These are phyloP conservation scores for Kwoniella dejecticola DNA, from an alignment of 768 basidiomycete species.

Conservation along the genomic window DNA sequence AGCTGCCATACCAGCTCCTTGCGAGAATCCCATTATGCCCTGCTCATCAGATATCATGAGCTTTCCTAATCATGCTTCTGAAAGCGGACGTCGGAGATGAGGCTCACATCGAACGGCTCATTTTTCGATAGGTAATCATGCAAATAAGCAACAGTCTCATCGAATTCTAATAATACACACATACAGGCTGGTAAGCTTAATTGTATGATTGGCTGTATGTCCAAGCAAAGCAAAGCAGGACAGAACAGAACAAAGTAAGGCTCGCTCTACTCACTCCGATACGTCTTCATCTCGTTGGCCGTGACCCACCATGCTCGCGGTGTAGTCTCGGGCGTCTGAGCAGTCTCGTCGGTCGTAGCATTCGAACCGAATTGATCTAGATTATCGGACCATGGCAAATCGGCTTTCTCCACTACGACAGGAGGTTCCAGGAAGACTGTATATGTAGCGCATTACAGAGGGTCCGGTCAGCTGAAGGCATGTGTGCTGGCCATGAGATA, in stretches of 20 bases:
- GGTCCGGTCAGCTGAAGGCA: not conserved
- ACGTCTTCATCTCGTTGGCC: constrained; percentile 40
- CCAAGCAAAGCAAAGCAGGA: too few species aligned
- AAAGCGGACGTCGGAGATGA: not conserved
- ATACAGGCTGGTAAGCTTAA: too few species aligned
- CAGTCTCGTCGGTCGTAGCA: constrained; percentile 44
- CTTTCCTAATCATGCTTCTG: not conserved
- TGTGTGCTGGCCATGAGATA: not conserved
- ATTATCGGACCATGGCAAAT: constrained; percentile 47
- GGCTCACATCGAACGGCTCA: constrained; percentile 50
- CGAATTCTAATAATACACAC: constrained; percentile 31
- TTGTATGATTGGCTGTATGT: too few species aligned
- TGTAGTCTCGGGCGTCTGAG: constrained; percentile 52
- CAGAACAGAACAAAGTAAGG: not conserved
- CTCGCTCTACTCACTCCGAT: constrained; percentile 38
- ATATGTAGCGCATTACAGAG: not conserved
- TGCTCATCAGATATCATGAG: not conserved
- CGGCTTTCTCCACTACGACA: constrained; percentile 50
- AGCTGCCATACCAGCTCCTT: constrained; percentile 55
- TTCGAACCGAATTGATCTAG: constrained; percentile 48
- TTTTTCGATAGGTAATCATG: constrained; percentile 45
- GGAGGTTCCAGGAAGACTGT: constrained; percentile 53
- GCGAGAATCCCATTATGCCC: constrained; percentile 55
- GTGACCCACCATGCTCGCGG: constrained; percentile 53
- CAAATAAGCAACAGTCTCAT: constrained; percentile 49